Percentiles rank a stretch among this genome's conserved stretches.
These are phyloP conservation scores for Fusarium sublunatum DNA, from an alignment of 2,329 filamentous ascomycete species.

Conservation along the genomic window DNA sequence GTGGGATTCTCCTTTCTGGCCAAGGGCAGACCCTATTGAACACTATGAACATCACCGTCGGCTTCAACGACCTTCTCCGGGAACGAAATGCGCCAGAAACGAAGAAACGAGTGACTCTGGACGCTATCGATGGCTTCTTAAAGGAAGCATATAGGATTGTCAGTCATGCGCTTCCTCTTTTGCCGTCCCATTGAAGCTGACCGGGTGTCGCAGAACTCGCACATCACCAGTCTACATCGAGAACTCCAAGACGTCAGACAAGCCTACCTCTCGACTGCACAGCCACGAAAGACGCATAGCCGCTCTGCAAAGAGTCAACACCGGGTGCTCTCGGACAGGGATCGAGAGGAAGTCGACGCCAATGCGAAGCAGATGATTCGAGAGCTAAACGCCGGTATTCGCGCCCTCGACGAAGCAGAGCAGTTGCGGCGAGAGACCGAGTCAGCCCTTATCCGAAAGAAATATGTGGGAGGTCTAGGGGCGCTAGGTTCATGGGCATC, in stretches of 20 bases:
- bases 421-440: constrained; percentile 82
- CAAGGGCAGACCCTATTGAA: constrained; percentile 27
- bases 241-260: constrained; percentile 88
- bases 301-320: constrained; percentile 58
- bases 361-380: constrained; percentile 87
- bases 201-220: constrained; percentile 72
- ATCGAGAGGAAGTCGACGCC: constrained; percentile 88
- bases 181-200: constrained; percentile 26
- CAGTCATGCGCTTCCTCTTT: constrained; percentile 50
- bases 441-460: constrained; percentile 75
- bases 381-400: constrained; percentile 85
- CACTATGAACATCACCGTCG: constrained; percentile 72
- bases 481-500: constrained; percentile 75
- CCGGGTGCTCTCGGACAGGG: constrained; percentile 77
- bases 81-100: constrained; percentile 65
- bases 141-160: constrained; percentile 96
- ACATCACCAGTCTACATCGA: constrained; percentile 81
- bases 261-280: constrained; percentile 87
- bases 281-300: constrained; percentile 68
- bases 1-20: constrained; percentile 16
- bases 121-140: constrained; percentile 83
- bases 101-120: constrained; percentile 54
- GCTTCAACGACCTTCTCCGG: constrained; percentile 76
- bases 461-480: constrained; percentile 73
- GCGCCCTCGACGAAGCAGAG: constrained; percentile 83